These are phyloP conservation scores for Asterophora lycoperdoides DNA, from an alignment of 768 basidiomycete genomes.

Conservation along the genomic window DNA sequence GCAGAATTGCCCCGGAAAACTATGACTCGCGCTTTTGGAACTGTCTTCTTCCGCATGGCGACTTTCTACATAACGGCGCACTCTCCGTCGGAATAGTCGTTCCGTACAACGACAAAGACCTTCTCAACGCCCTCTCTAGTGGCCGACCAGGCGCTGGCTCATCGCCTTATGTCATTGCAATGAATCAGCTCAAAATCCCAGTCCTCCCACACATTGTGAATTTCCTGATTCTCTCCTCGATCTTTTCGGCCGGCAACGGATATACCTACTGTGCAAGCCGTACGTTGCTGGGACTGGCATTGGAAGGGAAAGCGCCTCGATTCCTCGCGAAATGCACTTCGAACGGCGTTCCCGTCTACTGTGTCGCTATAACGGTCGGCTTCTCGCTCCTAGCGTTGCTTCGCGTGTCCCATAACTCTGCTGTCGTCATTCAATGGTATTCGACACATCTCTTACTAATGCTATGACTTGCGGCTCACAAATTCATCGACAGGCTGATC, in stretches of 20 bases:
- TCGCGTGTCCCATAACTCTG: slow-evolving; percentile 44
- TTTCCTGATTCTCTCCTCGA: slow-evolving; percentile 58
- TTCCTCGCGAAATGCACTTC: slow-evolving; percentile 50
- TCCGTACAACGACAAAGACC: slow-evolving; percentile 59
- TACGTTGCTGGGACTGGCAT: slow-evolving; percentile 50
- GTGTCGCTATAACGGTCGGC: slow-evolving; percentile 39
- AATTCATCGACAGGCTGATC: slow-evolving; percentile 33
- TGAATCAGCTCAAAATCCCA: slow-evolving; percentile 62
- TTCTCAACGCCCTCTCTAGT: slow-evolving; percentile 49
- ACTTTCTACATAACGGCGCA: slow-evolving; percentile 71
- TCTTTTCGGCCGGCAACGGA: slow-evolving; percentile 72
- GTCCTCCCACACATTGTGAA: slow-evolving; percentile 70
- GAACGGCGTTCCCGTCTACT: slow-evolving; percentile 55
- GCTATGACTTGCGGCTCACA: too few relatives aligned
- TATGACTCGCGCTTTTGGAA: slow-evolving; percentile 65
- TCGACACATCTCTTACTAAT: neutral
- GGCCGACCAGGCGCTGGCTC: slow-evolving; percentile 58
- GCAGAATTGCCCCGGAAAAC: slow-evolving; percentile 63
- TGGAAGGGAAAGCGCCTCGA: slow-evolving; percentile 55
- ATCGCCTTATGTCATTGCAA: slow-evolving; percentile 85
- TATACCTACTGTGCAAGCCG: slow-evolving; percentile 60
- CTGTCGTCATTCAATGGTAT: slow-evolving; percentile 46
- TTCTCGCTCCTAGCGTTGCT: slow-evolving; percentile 43
- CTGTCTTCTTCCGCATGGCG: slow-evolving; percentile 77
- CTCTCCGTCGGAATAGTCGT: slow-evolving; percentile 75